Evolutionary conservation across 768 basidiomycete genomes (phyloP).

Genomic region (Mycena epipterygia): DNA sequence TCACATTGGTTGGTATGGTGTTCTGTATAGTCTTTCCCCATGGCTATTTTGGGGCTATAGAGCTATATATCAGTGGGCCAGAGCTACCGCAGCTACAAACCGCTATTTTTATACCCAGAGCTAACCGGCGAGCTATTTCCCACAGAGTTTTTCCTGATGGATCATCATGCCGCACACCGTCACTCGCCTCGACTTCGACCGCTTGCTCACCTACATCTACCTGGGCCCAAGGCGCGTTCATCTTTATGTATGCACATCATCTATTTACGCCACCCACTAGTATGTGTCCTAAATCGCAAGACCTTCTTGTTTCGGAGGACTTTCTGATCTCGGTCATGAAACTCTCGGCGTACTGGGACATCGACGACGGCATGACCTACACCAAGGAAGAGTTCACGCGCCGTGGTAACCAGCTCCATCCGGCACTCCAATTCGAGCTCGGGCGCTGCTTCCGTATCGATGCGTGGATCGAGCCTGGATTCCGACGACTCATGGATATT

Average conservation of each 20-base stretch:
- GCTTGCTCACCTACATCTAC: constrained; percentile 6
- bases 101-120: too few relatives aligned
- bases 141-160: too few relatives aligned
- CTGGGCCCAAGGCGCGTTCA: constrained; percentile 3
- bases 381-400: neutral
- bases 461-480: constrained; percentile 8
- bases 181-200: neutral
- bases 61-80: too few relatives aligned
- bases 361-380: neutral
- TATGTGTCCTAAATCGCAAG: neutral
- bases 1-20: too few relatives aligned
- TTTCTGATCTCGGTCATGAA: constrained; percentile 15
- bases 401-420: neutral
- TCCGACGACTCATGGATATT: neutral
- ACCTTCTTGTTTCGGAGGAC: constrained; percentile 3
- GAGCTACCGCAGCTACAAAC: too few relatives aligned
- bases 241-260: neutral
- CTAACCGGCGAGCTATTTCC: too few relatives aligned
- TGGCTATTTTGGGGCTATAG: too few relatives aligned
- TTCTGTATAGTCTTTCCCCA: too few relatives aligned
- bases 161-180: constrained; percentile 2
- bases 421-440: constrained; percentile 20
- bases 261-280: neutral
- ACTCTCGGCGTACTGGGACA: constrained; percentile 3
- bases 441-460: constrained; percentile 11